These are phyloP conservation scores for Vickermania ingenoplastis DNA, from an alignment of 208 protist species.

Conservation along the genomic window DNA sequence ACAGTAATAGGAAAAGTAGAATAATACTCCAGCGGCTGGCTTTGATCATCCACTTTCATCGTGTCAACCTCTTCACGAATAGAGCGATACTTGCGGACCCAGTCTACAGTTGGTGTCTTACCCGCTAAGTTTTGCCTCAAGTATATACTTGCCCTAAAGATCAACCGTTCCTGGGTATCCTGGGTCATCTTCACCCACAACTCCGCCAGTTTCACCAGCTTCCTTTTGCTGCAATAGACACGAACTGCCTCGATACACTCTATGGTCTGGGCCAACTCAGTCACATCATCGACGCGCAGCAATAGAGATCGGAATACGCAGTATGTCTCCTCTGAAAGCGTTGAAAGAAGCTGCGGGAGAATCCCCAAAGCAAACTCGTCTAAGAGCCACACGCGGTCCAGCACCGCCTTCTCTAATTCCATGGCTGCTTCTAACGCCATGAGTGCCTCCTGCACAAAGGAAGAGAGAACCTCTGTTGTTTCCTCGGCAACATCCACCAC, in stretches of 20 bases:
- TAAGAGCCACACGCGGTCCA: conserved; percentile 65
- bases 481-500: conserved; percentile 5
- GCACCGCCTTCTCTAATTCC: conserved; percentile 33
- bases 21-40: conserved; percentile 24
- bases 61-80: not conserved
- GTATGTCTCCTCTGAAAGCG: conserved; percentile 64
- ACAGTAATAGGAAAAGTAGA: conserved; percentile 48
- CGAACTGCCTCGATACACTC: conserved; percentile 51
- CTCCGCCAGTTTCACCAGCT: conserved; percentile 24
- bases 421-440: conserved; percentile 47
- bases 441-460: conserved; percentile 43
- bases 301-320: conserved; percentile 72
- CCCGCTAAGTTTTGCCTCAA: conserved; percentile 46
- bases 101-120: conserved; percentile 23
- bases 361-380: conserved; percentile 51
- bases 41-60: not conserved
- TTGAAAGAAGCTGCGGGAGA: conserved; percentile 41
- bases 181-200: conserved; percentile 74
- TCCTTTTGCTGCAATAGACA: conserved; percentile 13
- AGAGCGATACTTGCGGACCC: conserved; percentile 30
- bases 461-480: conserved; percentile 22
- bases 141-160: conserved; percentile 75
- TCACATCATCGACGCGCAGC: conserved; percentile 64
- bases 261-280: conserved; percentile 58
- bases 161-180: conserved; percentile 76